phyloP scores from a whole-genome alignment of 768 basidiomycete species.

The Amanita fuliginea region DNA sequence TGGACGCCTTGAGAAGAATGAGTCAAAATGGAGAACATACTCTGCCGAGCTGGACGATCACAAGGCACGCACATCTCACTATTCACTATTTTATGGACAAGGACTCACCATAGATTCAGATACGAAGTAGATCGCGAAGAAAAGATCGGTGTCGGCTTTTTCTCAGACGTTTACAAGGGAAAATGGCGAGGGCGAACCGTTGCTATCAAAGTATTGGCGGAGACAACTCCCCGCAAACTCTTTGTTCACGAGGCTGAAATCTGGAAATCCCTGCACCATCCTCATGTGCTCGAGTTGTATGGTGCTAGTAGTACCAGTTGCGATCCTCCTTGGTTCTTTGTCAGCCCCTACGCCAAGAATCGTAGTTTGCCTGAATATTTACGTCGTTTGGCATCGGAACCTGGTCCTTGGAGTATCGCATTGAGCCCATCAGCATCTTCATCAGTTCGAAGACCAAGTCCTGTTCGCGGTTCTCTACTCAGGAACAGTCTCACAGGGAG shows the following conservation, averaged over 20 bases:
- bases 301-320: constrained; percentile 68
- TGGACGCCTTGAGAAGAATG: constrained; percentile 60
- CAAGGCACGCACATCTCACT: constrained; percentile 27
- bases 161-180: constrained; percentile 72
- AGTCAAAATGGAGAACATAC: constrained; percentile 30
- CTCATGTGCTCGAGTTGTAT: constrained; percentile 61
- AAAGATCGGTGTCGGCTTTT: constrained; percentile 63
- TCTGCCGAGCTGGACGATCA: constrained; percentile 71
- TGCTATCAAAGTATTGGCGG: constrained; percentile 63
- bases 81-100: background rate
- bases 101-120: constrained; percentile 17
- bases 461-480: constrained; percentile 4
- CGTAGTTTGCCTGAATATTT: constrained; percentile 56
- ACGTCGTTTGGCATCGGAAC: constrained; percentile 21
- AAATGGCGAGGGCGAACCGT: constrained; percentile 57
- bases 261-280: constrained; percentile 62
- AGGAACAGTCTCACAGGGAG: background rate
- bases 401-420: background rate
- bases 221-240: constrained; percentile 45
- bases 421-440: background rate
- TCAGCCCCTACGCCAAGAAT: constrained; percentile 60
- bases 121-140: constrained; percentile 68
- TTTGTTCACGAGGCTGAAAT: constrained; percentile 63
- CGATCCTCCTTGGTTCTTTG: constrained; percentile 70
- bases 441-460: constrained; percentile 1